Base-by-base conservation (phyloP, 768 basidiomycete species). In the Phallus indusiatus region DNA sequence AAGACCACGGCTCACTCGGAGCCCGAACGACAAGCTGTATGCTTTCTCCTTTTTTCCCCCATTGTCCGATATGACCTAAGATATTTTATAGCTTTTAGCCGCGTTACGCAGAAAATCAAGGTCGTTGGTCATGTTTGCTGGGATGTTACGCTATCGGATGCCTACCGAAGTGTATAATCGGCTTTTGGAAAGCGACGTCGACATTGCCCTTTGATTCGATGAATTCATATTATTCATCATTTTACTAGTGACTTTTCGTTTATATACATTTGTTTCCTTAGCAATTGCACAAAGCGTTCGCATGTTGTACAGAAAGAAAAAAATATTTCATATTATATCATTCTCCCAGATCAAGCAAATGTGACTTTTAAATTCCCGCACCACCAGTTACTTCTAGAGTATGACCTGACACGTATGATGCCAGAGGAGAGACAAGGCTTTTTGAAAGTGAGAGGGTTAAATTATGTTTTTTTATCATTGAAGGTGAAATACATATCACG, bases 91-190 rank as follows among this genome's bases (percentile, higher is more conserved):
- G 90, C 85, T 84, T 0, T 74, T 94, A 62, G 73, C 76, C 0
- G 74, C 80, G 17, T 72, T 93, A 24, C 77, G 89, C 61, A 88
- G 81, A 68, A 93, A 92, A 71, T 89, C 90, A 57, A 76, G 92
- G 57, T 85, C 89, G 6, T 68, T 95, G 59, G 91, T 94, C 81
- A 81, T 91, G 59, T 96, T 92, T 72, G 91, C 88, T 33, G 88
- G 88, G 22, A 85, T 90, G 62, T 74, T 94, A 57, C 87, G 90
- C 65, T 94, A 94, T 70, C 81, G 92, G 61, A 85, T 96, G 83
- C 88, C 88, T 34, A 84, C 88, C 20, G 91, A 95, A 68, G 85
- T 93, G 61, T 93, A 94, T 73, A 86, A 86, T 34, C 90, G 94
- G 70, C 76, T 95, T 56, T 88, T 90, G 12, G 76, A 90, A 60